These are phyloP conservation scores for Cordyceps javanica DNA, from an alignment of 2,329 filamentous ascomycete species.

Conservation along the genomic window DNA sequence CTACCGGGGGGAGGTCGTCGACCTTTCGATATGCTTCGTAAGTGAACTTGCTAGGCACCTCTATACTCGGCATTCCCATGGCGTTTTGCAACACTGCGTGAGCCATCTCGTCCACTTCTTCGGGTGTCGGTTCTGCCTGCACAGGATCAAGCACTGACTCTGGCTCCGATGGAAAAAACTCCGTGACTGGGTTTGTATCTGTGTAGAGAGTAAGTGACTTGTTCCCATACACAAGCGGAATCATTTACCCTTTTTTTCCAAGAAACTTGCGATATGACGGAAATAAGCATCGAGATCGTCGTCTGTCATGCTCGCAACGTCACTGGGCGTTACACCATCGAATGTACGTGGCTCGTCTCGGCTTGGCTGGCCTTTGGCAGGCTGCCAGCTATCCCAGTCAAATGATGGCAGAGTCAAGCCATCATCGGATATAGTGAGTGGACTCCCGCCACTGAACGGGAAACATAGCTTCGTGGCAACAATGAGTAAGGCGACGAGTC, in stretches of 20 bases:
- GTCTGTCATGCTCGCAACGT: slow-evolving; percentile 56
- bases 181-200: slow-evolving; percentile 25
- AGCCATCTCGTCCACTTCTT: slow-evolving; percentile 21
- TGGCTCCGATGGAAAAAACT: slow-evolving; percentile 30
- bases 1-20: slow-evolving; percentile 26
- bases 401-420: slow-evolving; percentile 32
- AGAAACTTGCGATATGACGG: slow-evolving; percentile 29
- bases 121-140: slow-evolving; percentile 19
- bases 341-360: slow-evolving; percentile 28
- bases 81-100: slow-evolving; percentile 19
- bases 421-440: background rate
- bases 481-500: slow-evolving; percentile 64
- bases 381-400: slow-evolving; percentile 68
- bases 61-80: background rate
- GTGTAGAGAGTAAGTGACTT: background rate
- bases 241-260: slow-evolving; percentile 27
- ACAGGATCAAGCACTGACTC: slow-evolving; percentile 15
- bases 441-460: slow-evolving; percentile 56
- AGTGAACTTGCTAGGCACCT: background rate
- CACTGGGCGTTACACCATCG: slow-evolving; percentile 50
- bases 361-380: slow-evolving; percentile 33
- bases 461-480: slow-evolving; percentile 74
- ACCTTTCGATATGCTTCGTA: slow-evolving; percentile 28
- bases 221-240: slow-evolving; percentile 1
- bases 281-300: slow-evolving; percentile 62